Evolutionary conservation across 139 green algal species (phyloP), one percentile per base, ranked within the genome.

Genomic region (Raphidocelis subcapitata): DNA sequence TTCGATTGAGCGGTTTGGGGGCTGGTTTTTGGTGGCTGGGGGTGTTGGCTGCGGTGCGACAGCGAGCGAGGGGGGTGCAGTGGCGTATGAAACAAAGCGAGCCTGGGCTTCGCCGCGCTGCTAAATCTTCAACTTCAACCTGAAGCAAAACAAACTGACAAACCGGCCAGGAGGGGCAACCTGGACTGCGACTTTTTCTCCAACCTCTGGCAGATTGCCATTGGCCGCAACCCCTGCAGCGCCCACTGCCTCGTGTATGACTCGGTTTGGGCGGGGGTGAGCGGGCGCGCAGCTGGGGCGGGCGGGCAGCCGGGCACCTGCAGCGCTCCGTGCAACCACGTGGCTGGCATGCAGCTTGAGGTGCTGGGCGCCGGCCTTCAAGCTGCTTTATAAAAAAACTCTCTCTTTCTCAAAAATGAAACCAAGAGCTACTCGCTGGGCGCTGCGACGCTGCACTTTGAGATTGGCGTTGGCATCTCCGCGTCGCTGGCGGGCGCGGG

Each of bases 241-340:
- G 90, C 90, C 2, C 83, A 91, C 77, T 97, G 92, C 83, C 71
- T 95, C 12, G 73, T 84, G 32, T 88, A 90, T 18, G 81, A 94
- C 65, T 60, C 81, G 0, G 60, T 85, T 31, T 94, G 86, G 85
- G 92, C 92, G 73, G 72, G 75, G 72, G 89, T 92, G 75, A 65
- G 85, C n/a, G n/a, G n/a, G n/a, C n/a, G n/a, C n/a, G n/a, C n/a
- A n/a, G n/a, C n/a, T n/a, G n/a, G n/a, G n/a, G n/a, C n/a, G n/a
- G n/a, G n/a, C n/a, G n/a, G n/a, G n/a, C n/a, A n/a, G n/a, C n/a
- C n/a, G n/a, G n/a, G n/a, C n/a, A n/a, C n/a, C n/a, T n/a, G n/a
- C n/a, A n/a, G n/a, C n/a, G n/a, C 61, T 10, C 20, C 46, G 10
- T 3, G 32, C 33, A 66, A 15, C 23, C 32, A 18, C 33, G 3